These are phyloP conservation scores for Yamadazyma aaseri DNA, from an alignment of 1,139 yeast genomes.

Conservation along the genomic window DNA sequence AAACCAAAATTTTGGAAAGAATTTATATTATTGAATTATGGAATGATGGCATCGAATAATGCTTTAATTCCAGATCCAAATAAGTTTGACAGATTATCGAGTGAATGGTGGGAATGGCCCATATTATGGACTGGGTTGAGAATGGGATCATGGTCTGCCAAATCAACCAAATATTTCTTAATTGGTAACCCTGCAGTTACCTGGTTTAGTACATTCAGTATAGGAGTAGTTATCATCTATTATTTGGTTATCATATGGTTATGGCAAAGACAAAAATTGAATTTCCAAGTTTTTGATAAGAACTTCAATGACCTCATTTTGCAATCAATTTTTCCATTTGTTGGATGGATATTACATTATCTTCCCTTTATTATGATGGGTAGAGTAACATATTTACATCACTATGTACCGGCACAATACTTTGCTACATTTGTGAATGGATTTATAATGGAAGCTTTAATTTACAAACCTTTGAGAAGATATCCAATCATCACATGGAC, in stretches of 20 bases:
- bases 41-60: constrained; percentile 78
- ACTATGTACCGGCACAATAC: constrained; percentile 93
- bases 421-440: constrained; percentile 80
- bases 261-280: constrained; percentile 36
- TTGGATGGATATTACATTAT: constrained; percentile 95
- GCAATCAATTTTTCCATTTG: constrained; percentile 50
- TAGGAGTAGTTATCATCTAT: constrained; percentile 22
- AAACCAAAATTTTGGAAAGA: constrained; percentile 69
- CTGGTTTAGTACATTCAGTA: constrained; percentile 49
- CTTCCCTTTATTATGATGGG: constrained; percentile 92
- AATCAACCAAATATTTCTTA: constrained; percentile 53
- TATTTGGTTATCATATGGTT: constrained; percentile 19
- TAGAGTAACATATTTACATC: constrained; percentile 96
- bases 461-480: constrained; percentile 12
- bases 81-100: constrained; percentile 61
- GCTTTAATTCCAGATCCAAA: constrained; percentile 70
- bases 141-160: constrained; percentile 64
- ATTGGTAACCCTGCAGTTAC: constrained; percentile 68
- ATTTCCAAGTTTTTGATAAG: constrained; percentile 13
- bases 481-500: constrained; percentile 10
- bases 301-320: constrained; percentile 11
- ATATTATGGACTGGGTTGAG: constrained; percentile 59
- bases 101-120: constrained; percentile 87
- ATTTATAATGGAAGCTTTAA: constrained; percentile 31
- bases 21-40: constrained; percentile 64